Percentiles rank a stretch among this genome's conserved stretches.
These are phyloP conservation scores for Lunularia cruciata DNA, from an alignment of 225 moss, liverwort and hornwort genomes.

Conservation along the genomic window DNA sequence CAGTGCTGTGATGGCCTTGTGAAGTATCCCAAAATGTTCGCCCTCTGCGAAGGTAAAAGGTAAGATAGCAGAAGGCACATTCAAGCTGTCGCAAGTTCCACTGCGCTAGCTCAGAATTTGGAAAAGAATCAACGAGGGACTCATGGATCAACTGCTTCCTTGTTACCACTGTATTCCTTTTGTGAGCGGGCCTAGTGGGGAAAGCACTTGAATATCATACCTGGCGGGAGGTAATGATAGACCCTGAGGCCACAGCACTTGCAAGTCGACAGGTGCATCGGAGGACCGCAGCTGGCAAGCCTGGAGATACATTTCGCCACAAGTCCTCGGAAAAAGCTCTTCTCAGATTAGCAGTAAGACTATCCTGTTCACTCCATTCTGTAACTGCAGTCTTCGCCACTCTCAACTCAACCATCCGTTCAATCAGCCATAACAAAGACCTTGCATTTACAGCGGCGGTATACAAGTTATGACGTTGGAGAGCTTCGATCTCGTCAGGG, in stretches of 20 bases:
- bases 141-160: too few species aligned
- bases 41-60: too few species aligned
- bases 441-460: constrained; percentile 68
- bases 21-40: too few species aligned
- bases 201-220: constrained; percentile 27
- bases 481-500: constrained; percentile 84
- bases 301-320: constrained; percentile 79
- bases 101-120: too few species aligned
- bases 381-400: constrained; percentile 83
- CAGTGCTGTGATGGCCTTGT: too few species aligned
- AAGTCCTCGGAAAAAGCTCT: constrained; percentile 80
- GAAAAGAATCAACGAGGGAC: too few species aligned
- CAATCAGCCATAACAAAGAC: constrained; percentile 82
- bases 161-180: too few species aligned
- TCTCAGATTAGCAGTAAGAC: constrained; percentile 77
- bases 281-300: constrained; percentile 74
- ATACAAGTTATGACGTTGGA: constrained; percentile 81
- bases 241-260: constrained; percentile 71
- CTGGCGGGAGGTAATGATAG: constrained; percentile 75
- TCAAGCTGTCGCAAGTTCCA: too few species aligned
- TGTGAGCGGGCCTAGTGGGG: too few species aligned
- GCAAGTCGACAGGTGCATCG: constrained; percentile 87
- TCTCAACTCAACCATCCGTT: constrained; percentile 83
- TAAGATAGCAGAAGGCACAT: too few species aligned
- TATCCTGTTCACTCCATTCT: constrained; percentile 85